Evolutionary conservation across 371 early-diverging fungal species (phyloP), one percentile per base, ranked within the genome.

Genomic region (Mortierella sp.): DNA sequence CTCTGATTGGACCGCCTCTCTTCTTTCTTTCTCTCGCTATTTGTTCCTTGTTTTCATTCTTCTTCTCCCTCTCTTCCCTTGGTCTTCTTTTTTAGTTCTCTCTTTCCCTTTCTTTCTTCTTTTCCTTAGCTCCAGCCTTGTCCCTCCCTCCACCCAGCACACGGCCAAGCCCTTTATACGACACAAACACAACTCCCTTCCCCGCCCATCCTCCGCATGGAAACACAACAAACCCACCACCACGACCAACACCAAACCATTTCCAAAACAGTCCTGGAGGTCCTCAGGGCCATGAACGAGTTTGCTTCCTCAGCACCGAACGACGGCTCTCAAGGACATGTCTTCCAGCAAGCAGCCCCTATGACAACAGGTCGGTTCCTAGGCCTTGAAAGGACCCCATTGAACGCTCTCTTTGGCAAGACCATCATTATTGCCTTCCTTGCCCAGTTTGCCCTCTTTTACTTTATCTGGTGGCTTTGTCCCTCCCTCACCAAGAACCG

Each of bases 361-460:
- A 38, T 3, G 52, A 68, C 14, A 5, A 52, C 74, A 45, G 72
- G 73, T 47, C 72, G 26, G 38, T 54, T 84, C 57, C 80, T 84
- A 6, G 80, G 78, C 5, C 14, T 84, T 31, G 78, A 80, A 42
- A 57, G 65, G 48, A 80, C 84, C 0, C 78, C 77, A 5, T 13
- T 14, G 28, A 80, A 80, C 70, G 26, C 75, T n/a, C 57, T 84
- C 76, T 84, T 84, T 50, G 72, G 70, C 42, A 45, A 75, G 19
- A 52, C 81, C 57, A 76, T 78, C 24, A 28, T 78, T 28, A 45
- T 73, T 45, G 65, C 76, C 9, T 75, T 80, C 58, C 19, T 78
- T n/a, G 70, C 78, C 71, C 84, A 85, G 65, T 71, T 73, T 60
- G 70, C 60, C 47, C 75, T 82, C 70, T 77, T 79, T 26, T 76